Conservation (phyloP, 768 basidiomycete genomes). For the Saitozyma podzolica region DNA sequence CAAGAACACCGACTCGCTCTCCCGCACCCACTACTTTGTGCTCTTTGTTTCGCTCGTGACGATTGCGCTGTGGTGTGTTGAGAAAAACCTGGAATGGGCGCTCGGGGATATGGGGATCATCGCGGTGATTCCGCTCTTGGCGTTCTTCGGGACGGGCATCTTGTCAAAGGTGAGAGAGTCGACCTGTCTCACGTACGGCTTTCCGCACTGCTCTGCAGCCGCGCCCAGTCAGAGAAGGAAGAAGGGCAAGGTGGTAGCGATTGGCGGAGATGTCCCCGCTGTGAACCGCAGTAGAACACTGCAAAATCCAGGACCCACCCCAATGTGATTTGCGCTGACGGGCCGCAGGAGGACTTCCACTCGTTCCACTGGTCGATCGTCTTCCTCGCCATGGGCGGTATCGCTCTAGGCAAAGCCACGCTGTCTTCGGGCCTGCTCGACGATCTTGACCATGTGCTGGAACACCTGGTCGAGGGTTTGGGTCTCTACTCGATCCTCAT, state of each 20-base stretch:
- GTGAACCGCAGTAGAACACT: background rate
- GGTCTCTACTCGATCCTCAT: slow-evolving; percentile 70
- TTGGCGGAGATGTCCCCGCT: background rate
- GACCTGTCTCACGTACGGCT: background rate
- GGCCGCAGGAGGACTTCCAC: slow-evolving; percentile 54
- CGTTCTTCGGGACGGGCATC: slow-evolving; percentile 90
- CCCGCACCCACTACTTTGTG: slow-evolving; percentile 85
- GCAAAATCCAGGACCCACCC: background rate
- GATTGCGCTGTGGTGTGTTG: slow-evolving; percentile 86
- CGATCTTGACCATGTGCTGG: slow-evolving; percentile 64
- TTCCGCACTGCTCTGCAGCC: too few relatives aligned
- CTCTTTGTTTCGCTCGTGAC: slow-evolving; percentile 76
- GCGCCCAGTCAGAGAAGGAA: too few relatives aligned
- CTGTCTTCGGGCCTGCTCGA: slow-evolving; percentile 81
- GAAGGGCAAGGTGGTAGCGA: too few relatives aligned
- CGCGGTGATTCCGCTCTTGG: slow-evolving; percentile 85
- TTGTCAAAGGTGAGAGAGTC: slow-evolving; percentile 75
- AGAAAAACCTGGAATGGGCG: slow-evolving; percentile 68
- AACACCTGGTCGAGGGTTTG: slow-evolving; percentile 62
- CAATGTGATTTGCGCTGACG: background rate
- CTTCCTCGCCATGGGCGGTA: slow-evolving; percentile 73
- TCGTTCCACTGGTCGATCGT: slow-evolving; percentile 50
- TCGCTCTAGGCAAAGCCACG: slow-evolving; percentile 92
- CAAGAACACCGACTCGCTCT: slow-evolving; percentile 78
- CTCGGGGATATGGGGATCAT: slow-evolving; percentile 98